Conservation (phyloP, 164 flowering plant genomes). For the Sedum album region DNA sequence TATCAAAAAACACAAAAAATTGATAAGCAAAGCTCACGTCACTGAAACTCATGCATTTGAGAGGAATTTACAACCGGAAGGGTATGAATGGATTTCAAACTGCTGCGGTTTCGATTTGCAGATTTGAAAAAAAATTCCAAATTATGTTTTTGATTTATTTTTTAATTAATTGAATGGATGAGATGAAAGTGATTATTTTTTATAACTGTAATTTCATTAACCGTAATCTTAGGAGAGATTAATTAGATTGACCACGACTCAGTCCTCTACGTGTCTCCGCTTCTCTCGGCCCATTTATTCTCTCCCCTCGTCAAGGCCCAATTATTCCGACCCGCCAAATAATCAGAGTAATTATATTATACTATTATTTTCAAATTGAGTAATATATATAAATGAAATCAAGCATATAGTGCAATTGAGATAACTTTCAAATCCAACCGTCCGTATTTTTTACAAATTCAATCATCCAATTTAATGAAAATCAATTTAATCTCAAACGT, state of each 20-base stretch:
- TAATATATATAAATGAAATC: too few species aligned
- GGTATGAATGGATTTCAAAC: background rate
- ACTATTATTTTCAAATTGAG: too few species aligned
- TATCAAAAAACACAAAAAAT: too few species aligned
- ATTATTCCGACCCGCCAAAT: background rate
- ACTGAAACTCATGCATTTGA: too few species aligned
- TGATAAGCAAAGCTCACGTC: background rate
- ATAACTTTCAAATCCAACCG: too few species aligned
- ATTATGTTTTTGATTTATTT: background rate
- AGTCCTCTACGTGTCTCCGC: background rate
- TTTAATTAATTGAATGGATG: background rate
- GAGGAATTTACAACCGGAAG: background rate
- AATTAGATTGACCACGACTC: background rate
- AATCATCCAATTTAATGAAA: too few species aligned
- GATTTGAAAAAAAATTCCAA: background rate
- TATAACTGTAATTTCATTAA: background rate
- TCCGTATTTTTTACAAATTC: too few species aligned
- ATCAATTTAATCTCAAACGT: too few species aligned
- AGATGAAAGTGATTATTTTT: background rate
- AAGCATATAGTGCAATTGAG: too few species aligned
- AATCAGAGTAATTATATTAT: too few species aligned
- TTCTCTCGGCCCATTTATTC: background rate
- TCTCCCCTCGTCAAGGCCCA: constrained; percentile 3
- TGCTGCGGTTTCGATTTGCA: too few species aligned
- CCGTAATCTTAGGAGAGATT: background rate